Base-by-base conservation (phyloP, 2,329 filamentous ascomycete species). In the Hymenoscyphus repandus region DNA sequence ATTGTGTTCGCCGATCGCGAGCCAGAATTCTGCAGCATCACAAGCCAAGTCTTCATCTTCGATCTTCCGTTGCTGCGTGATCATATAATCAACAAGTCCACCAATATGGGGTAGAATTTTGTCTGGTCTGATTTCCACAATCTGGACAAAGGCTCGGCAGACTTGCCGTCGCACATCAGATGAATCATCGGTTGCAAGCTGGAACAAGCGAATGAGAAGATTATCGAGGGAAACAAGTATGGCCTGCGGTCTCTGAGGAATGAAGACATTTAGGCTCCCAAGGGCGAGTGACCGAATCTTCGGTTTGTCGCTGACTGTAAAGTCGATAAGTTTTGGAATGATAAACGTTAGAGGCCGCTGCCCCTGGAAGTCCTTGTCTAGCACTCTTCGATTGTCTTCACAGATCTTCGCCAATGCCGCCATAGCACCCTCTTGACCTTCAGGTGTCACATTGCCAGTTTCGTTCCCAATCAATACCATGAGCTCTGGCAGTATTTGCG, bases 11-110 rank as follows among this genome's bases (percentile, higher is more conserved):
- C 90, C 91, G 17, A 95, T 85, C 36, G 90, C 90, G 40, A 99
- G 80, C 90, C 95, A 99, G 66, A 99, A 99, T 68, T 99, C 93
- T 5, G 93, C 90, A 7, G 93, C 93, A 67, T 99, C 93, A 58
- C 95, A 84, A 34, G 92, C 90, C 52, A 99, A 76, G 38, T 97
- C 90, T 49, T 91, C 85, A 58, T 97, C 91, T 22, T 91, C 84
- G 20, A 72, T 71, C 56, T 85, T 86, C 68, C 86, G 83, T 68
- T 99, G 93, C 67, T 99, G 93, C 30, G 82, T 76, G 52, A 97
- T 80, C 68, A 96, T 93, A 66, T 96, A 99, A 65, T 95, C 88
- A 30, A 99, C 90, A 50, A 99, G 76, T 5, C 88, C 91, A 47
- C 79, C 75, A 65, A 97, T 86, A 66, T 97, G 89, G 20, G 93